phyloP scores from a whole-genome alignment of 345 rosid species.

The Kandelia obovata region DNA sequence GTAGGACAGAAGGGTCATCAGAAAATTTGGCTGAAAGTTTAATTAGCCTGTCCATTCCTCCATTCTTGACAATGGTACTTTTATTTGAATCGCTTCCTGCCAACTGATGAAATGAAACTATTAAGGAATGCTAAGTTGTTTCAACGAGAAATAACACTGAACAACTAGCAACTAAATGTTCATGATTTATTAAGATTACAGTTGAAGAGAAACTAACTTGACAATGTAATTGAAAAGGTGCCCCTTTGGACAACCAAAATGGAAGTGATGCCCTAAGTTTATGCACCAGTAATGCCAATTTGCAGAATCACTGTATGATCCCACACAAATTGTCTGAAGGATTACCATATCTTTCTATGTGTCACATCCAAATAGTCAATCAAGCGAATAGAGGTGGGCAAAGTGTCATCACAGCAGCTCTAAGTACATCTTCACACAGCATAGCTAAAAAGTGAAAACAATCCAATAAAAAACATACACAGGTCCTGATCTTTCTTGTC shows the following conservation, averaged over 20 bases:
- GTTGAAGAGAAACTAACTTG: neutral
- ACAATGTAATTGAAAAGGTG: neutral
- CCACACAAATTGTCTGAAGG: neutral
- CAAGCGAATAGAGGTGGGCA: neutral
- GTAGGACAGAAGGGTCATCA: constrained; percentile 77
- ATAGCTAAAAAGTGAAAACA: neutral
- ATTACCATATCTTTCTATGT: too few relatives aligned
- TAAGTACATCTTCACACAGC: neutral
- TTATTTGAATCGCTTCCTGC: constrained; percentile 95
- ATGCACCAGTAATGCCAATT: too few relatives aligned
- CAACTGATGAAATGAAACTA: constrained; percentile 46
- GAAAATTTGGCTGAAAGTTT: constrained; percentile 63
- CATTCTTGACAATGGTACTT: constrained; percentile 68
- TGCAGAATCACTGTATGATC: neutral
- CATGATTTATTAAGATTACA: neutral
- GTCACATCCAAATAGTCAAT: neutral
- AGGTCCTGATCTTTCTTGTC: too few relatives aligned
- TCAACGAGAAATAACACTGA: constrained; percentile 8
- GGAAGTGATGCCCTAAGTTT: too few relatives aligned
- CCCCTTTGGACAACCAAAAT: neutral
- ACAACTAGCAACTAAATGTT: neutral
- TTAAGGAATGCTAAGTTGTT: constrained; percentile 3
- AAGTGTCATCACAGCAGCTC: neutral
- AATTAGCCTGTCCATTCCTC: constrained; percentile 65
- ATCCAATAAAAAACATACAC: neutral